These are phyloP conservation scores for Xylaria sp. DNA, from an alignment of 2,329 filamentous ascomycete genomes.

Conservation along the genomic window DNA sequence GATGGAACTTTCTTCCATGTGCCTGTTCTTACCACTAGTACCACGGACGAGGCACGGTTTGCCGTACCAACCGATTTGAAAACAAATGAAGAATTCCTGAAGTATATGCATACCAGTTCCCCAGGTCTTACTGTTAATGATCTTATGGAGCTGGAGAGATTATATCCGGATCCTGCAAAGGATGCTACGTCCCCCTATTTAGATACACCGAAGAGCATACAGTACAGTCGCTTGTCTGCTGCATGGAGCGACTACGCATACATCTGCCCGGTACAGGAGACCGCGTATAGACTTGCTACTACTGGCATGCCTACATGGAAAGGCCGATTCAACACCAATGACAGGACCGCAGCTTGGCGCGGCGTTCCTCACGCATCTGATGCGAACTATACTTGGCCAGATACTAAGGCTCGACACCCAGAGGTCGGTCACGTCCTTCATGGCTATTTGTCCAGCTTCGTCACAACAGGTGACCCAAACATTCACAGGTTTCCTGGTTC, in stretches of 20 bases:
- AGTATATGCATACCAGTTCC: conserved; percentile 41
- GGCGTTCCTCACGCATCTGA: conserved; percentile 45
- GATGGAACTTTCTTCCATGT: conserved; percentile 43
- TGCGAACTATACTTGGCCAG: conserved; percentile 42
- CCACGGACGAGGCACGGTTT: conserved; percentile 41
- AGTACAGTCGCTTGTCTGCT: conserved; percentile 48
- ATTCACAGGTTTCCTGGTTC: conserved; percentile 17
- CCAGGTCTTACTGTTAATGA: conserved; percentile 36
- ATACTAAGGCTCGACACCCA: conserved; percentile 39
- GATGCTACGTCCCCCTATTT: conserved; percentile 40
- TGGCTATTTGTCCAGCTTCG: conserved; percentile 43
- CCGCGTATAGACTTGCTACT: conserved; percentile 41
- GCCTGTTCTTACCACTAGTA: conserved; percentile 42
- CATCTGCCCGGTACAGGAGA: conserved; percentile 49
- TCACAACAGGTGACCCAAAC: conserved; percentile 41
- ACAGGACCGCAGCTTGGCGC: conserved; percentile 38
- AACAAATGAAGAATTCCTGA: conserved; percentile 41
- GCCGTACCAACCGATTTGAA: conserved; percentile 38
- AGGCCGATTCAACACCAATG: conserved; percentile 43
- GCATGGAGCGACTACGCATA: conserved; percentile 50
- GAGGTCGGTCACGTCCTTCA: conserved; percentile 43
- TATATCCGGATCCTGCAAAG: conserved; percentile 42
- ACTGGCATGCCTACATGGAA: conserved; percentile 43
- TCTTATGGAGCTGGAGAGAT: conserved; percentile 29
- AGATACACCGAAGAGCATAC: conserved; percentile 44